These are phyloP conservation scores for Huntiella moniliformis DNA, from an alignment of 2,329 filamentous ascomycete species.

Conservation along the genomic window DNA sequence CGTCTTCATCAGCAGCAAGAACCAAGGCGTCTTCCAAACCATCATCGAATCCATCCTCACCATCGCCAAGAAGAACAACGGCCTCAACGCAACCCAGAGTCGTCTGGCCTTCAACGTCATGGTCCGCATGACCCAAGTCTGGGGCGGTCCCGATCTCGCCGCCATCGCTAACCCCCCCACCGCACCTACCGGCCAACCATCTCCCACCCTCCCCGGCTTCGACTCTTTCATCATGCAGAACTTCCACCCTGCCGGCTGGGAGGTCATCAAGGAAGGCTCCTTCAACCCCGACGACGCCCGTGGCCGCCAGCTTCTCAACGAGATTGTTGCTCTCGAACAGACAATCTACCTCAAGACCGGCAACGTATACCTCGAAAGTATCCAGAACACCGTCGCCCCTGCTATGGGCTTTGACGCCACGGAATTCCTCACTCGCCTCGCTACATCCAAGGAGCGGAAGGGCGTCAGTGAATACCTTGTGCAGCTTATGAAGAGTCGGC, in stretches of 20 bases:
- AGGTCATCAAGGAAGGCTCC: conserved; percentile 55
- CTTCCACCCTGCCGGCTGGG: conserved; percentile 83
- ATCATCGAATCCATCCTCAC: conserved; percentile 72
- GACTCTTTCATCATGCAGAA: conserved; percentile 76
- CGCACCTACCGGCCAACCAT: conserved; percentile 26
- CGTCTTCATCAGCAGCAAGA: conserved; percentile 74
- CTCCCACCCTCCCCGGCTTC: conserved; percentile 62
- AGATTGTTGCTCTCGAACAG: conserved; percentile 75
- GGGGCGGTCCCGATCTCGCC: conserved; percentile 70
- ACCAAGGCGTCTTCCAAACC: conserved; percentile 78
- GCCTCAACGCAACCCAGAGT: conserved; percentile 40
- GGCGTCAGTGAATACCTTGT: conserved; percentile 46
- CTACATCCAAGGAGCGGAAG: conserved; percentile 40
- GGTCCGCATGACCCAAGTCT: conserved; percentile 63
- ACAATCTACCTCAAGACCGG: conserved; percentile 83
- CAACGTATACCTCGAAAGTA: conserved; percentile 52
- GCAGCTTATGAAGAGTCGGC: conserved; percentile 31
- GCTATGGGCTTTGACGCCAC: conserved; percentile 43
- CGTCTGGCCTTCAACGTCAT: conserved; percentile 67
- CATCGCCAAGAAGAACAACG: conserved; percentile 62
- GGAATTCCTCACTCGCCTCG: conserved; percentile 40
- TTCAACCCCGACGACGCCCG: conserved; percentile 82
- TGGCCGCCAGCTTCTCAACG: conserved; percentile 68
- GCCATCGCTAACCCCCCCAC: conserved; percentile 33
- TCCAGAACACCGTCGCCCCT: conserved; percentile 45